These are phyloP conservation scores for Penicillium crustosum DNA, from an alignment of 2,329 filamentous ascomycete genomes.

Conservation along the genomic window DNA sequence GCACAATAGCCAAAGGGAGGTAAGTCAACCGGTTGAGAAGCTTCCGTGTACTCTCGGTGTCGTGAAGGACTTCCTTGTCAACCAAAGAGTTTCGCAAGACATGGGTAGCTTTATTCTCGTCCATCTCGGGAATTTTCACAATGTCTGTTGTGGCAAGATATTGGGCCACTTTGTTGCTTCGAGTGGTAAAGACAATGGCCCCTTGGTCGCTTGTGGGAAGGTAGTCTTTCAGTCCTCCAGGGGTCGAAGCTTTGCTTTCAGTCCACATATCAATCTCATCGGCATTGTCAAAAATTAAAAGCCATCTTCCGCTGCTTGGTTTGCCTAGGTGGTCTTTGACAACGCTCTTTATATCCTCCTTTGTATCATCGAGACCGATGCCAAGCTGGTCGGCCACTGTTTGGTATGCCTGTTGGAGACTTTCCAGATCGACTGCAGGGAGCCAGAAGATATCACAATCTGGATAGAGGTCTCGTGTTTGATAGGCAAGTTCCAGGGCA, in stretches of 20 bases:
- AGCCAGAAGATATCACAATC: conserved; percentile 32
- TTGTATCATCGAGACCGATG: neutral
- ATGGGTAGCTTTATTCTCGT: conserved; percentile 7
- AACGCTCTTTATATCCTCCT: conserved; percentile 8
- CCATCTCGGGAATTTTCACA: conserved; percentile 19
- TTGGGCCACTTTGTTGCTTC: conserved; percentile 21
- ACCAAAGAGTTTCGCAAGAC: conserved; percentile 20
- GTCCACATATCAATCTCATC: conserved; percentile 29
- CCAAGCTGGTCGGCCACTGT: conserved; percentile 19
- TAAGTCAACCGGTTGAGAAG: conserved; percentile 26
- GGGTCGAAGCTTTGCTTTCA: neutral
- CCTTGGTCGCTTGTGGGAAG: conserved; percentile 25
- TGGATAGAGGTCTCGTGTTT: conserved; percentile 16
- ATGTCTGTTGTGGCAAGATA: conserved; percentile 22
- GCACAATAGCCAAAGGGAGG: conserved; percentile 35
- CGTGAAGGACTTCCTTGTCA: conserved; percentile 17
- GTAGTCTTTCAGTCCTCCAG: neutral
- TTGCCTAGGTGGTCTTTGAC: conserved; percentile 19
- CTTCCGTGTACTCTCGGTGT: neutral
- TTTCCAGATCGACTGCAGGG: conserved; percentile 22
- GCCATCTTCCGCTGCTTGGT: conserved; percentile 20
- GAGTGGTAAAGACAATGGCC: conserved; percentile 33
- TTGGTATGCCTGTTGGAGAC: conserved; percentile 27
- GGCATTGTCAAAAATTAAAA: conserved; percentile 34
- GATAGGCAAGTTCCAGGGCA: conserved; percentile 28